Percentiles rank a stretch among this genome's conserved stretches.
These are phyloP conservation scores for Tetrapyrgos nigripes DNA, from an alignment of 1,284 basidiomycete species.

Conservation along the genomic window DNA sequence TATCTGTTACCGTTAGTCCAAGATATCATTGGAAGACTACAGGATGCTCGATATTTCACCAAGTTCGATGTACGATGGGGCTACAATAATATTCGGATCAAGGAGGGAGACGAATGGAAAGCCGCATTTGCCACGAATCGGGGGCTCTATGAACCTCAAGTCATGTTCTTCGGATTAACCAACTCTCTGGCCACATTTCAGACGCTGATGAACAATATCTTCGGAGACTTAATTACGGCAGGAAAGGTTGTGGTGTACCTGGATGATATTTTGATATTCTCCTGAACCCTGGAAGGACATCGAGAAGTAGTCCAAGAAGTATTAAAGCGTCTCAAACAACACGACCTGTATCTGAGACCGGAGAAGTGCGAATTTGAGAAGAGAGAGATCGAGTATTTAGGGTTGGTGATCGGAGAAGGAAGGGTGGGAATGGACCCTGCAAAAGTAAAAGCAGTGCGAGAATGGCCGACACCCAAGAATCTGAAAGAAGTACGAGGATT, in stretches of 20 bases:
- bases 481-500: not conserved
- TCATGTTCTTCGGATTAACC: slow-evolving; percentile 42
- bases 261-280: slow-evolving; percentile 39
- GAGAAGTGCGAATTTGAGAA: slow-evolving; percentile 36
- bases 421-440: not conserved
- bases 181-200: slow-evolving; percentile 38
- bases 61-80: slow-evolving; percentile 35
- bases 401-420: slow-evolving; percentile 30
- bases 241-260: too few species aligned
- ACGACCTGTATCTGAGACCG: slow-evolving; percentile 26
- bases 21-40: slow-evolving; percentile 33
- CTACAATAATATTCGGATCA: slow-evolving; percentile 32
- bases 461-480: slow-evolving; percentile 1
- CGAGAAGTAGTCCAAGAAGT: not conserved
- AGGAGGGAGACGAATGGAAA: too few species aligned
- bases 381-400: slow-evolving; percentile 33
- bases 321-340: slow-evolving; percentile 19
- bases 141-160: slow-evolving; percentile 28
- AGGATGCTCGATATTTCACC: slow-evolving; percentile 30
- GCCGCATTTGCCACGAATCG: slow-evolving; percentile 18
- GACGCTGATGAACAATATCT: slow-evolving; percentile 31
- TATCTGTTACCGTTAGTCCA: slow-evolving; percentile 38
- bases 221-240: slow-evolving; percentile 25
- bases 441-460: not conserved
- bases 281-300: slow-evolving; percentile 25